phyloP scores from a whole-genome alignment of 108 stramenopile genomes.

The Cyclostephanos tholiformis region DNA sequence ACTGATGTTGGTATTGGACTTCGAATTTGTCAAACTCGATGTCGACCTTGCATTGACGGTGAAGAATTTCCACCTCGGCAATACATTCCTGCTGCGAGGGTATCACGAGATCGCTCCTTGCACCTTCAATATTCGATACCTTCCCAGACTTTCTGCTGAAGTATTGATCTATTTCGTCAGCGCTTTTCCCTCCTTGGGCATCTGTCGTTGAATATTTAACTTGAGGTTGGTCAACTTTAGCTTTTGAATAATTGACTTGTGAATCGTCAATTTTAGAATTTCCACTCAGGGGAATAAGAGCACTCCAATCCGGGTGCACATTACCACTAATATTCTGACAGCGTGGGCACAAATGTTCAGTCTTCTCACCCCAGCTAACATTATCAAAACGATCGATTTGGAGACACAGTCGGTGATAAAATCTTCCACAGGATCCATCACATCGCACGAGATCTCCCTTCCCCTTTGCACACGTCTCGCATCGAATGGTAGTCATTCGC shows the following conservation, averaged over 20 bases:
- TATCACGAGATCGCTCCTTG: conserved; percentile 15
- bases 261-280: background rate
- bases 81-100: conserved; percentile 24
- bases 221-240: background rate
- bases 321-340: background rate
- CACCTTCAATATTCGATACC: conserved; percentile 7
- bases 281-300: background rate
- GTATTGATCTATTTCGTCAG: conserved; percentile 31
- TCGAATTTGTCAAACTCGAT: conserved; percentile 14
- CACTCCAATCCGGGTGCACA: background rate
- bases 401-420: conserved; percentile 39
- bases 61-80: conserved; percentile 21
- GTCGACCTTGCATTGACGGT: conserved; percentile 9
- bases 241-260: conserved; percentile 2
- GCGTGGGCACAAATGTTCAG: conserved; percentile 15
- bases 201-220: conserved; percentile 2
- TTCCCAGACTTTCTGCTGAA: conserved; percentile 23
- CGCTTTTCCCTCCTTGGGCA: background rate
- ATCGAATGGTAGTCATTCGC: conserved; percentile 15
- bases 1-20: conserved; percentile 20
- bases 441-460: conserved; percentile 29
- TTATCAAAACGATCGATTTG: conserved; percentile 29
- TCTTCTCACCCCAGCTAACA: conserved; percentile 5
- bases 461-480: conserved; percentile 10
- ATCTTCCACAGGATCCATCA: conserved; percentile 34